Base-by-base conservation (phyloP, 306 rosid genomes). In the Pterocarpus santalinus region DNA sequence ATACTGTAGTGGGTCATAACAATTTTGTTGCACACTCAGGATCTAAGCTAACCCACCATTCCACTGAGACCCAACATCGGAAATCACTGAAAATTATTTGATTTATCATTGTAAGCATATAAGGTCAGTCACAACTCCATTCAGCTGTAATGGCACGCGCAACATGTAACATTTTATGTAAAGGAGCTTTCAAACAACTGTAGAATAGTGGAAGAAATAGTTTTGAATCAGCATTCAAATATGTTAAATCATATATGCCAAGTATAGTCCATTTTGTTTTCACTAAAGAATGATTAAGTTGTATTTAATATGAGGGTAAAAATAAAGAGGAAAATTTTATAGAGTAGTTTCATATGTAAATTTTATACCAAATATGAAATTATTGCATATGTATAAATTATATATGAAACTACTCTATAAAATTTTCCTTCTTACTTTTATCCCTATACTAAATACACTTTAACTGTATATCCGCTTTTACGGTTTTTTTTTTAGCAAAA, bases 131-230 rank as follows among this genome's bases (percentile, higher is more conserved):
- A 68, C 82, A 67, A 47, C 33, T 22, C 69, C 69, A 5, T 57
- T 56, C 75, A 72, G 36, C 34, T 35, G 76, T 76, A 81, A 67
- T 78, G 76, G 74, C 30, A 36, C 33, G 47, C 38, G 70, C 86
- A 86, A 82, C 82, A 44, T 78, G 82, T 15, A 32, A 52, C 69
- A 64, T 82, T 55, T 82, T 46, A 28, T 63, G 80, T 44, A 14
- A 64, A 36, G 82, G 36, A 69, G 43, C 86, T 69, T 82, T 86
- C 85, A 78, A 63, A 15, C 85, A 9, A 61, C 73, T 57, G 73
- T 72, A 38, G 12, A 72, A 72, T 11, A 75, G 81, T 84, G 84
- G 55, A 16, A 52, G 8, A 61, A 72, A 69, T 5, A 43, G 47
- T 79, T 70, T 73, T 22, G 60, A 73, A 73, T 74, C 58, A 64